phyloP scores from a whole-genome alignment of 2,329 filamentous ascomycete genomes.

The Colletotrichum sp. region DNA sequence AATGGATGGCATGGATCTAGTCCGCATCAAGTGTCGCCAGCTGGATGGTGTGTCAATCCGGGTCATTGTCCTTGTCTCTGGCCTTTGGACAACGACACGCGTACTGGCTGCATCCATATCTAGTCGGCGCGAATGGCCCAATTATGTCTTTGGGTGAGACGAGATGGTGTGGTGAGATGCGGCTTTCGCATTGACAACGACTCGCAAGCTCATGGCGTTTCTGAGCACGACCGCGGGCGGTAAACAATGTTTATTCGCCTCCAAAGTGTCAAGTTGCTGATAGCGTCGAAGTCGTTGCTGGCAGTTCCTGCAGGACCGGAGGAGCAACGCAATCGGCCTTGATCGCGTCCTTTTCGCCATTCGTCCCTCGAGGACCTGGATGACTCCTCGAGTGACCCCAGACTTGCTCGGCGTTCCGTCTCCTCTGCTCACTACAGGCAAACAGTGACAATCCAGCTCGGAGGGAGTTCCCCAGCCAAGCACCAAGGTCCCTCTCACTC shows the following conservation, averaged over 20 bases:
- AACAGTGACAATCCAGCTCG: neutral
- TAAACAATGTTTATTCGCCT: neutral
- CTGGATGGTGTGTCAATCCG: neutral
- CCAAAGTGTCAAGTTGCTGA: neutral
- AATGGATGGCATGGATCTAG: neutral
- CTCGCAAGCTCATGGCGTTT: conserved; percentile 13
- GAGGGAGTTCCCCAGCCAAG: neutral
- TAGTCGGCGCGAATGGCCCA: neutral
- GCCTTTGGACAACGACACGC: neutral
- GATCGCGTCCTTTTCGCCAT: neutral
- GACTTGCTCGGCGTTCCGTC: neutral
- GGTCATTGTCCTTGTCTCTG: neutral
- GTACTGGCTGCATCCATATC: conserved; percentile 2
- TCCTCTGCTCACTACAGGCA: neutral
- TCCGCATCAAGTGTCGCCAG: neutral
- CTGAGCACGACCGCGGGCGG: neutral
- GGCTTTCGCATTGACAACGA: conserved; percentile 11
- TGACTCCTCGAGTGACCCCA: neutral
- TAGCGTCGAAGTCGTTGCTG: neutral
- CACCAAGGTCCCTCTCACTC: neutral
- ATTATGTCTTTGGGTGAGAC: neutral
- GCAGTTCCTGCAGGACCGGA: neutral
- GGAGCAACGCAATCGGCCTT: neutral
- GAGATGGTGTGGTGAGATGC: conserved; percentile 7
- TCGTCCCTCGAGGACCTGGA: neutral